phyloP scores from a whole-genome alignment of 106 monocot species.

The Gastrodia elata region DNA sequence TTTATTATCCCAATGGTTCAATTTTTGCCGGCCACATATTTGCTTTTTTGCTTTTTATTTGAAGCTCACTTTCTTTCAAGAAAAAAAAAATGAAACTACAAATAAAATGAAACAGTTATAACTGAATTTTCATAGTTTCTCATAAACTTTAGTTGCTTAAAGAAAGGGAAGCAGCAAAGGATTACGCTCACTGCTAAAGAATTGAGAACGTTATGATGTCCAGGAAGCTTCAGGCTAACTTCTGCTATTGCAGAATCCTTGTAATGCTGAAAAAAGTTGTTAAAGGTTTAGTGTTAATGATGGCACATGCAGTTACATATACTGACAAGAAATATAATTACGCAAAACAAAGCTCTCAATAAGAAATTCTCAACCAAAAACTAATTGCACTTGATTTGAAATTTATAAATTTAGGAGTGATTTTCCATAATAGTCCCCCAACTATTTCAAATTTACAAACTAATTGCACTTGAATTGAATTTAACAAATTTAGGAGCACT shows the following conservation, averaged over 20 bases:
- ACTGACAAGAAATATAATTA: background rate
- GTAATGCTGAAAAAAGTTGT: conserved; percentile 22
- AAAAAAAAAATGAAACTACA: too few species aligned
- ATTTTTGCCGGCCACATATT: too few species aligned
- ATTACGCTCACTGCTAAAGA: conserved; percentile 28
- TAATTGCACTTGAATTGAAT: background rate
- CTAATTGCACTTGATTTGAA: background rate
- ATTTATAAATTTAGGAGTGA: too few species aligned
- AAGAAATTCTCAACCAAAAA: background rate
- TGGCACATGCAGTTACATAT: background rate
- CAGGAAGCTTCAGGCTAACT: conserved; percentile 24
- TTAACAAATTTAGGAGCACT: too few species aligned
- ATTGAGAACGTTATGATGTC: conserved; percentile 44
- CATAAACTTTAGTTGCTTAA: background rate
- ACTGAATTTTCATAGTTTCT: background rate
- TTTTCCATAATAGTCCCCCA: too few species aligned
- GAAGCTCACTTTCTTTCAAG: too few species aligned
- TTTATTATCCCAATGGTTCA: too few species aligned
- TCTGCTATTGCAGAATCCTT: conserved; percentile 13
- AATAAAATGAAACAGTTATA: too few species aligned
- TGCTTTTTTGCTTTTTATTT: too few species aligned
- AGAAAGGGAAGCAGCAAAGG: background rate
- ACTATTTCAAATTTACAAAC: too few species aligned
- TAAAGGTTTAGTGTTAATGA: background rate
- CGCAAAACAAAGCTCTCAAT: background rate